phyloP scores from a whole-genome alignment of 768 basidiomycete species.

The Leccinum variicolor region DNA sequence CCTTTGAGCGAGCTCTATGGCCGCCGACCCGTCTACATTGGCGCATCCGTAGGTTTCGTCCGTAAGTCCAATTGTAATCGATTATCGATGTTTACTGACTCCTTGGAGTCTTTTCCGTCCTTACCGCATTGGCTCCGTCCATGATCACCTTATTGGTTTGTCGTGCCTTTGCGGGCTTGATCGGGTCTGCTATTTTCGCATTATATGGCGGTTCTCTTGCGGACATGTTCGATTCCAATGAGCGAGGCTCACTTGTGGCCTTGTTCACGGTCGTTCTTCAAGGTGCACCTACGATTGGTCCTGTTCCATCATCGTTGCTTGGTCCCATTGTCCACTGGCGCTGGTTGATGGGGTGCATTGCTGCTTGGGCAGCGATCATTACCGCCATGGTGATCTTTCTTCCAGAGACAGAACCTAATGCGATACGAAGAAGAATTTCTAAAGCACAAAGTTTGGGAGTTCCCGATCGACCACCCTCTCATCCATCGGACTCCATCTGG shows the following conservation, averaged over 20 bases:
- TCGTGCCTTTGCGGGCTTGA: constrained; percentile 19
- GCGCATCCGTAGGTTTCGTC: constrained; percentile 18
- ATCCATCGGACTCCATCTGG: constrained; percentile 7
- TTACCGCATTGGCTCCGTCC: constrained; percentile 17
- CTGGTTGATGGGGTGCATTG: constrained; percentile 20
- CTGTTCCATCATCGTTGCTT: constrained; percentile 25
- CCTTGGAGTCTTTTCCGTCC: constrained; percentile 18
- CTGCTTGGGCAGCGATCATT: constrained; percentile 19
- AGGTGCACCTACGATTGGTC: constrained; percentile 25
- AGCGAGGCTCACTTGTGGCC: constrained; percentile 22
- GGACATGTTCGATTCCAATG: constrained; percentile 23
- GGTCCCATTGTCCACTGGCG: constrained; percentile 21
- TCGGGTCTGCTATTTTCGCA: constrained; percentile 20
- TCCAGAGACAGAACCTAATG: constrained; percentile 20
- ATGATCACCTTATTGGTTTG: constrained; percentile 15
- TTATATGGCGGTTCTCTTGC: constrained; percentile 25
- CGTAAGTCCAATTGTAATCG: constrained; percentile 1
- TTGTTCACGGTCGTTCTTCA: constrained; percentile 25
- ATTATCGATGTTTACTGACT: background rate
- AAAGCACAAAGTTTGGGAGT: background rate
- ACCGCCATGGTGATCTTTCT: constrained; percentile 12
- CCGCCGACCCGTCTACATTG: constrained; percentile 19
- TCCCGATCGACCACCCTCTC: background rate
- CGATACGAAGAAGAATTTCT: constrained; percentile 14
- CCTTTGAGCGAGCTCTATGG: constrained; percentile 25